phyloP scores from a whole-genome alignment of 108 stramenopile genomes.

The Seminavis robusta region DNA sequence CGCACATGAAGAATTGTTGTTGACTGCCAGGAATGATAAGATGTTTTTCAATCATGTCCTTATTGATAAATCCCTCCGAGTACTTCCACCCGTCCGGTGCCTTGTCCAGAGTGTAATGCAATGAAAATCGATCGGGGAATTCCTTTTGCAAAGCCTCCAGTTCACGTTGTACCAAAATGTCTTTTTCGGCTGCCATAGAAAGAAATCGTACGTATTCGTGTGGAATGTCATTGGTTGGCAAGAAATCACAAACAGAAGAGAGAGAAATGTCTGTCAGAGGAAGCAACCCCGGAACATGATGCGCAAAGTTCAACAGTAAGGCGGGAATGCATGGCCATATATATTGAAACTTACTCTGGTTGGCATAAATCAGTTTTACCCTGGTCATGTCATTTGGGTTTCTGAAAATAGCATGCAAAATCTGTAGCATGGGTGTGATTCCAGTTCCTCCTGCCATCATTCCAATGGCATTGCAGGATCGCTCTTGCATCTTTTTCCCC shows the following conservation, averaged over 20 bases:
- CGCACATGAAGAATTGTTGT: constrained; percentile 97
- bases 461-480: constrained; percentile 68
- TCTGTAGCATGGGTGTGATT: constrained; percentile 97
- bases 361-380: constrained; percentile 82
- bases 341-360: no score
- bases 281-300: no score
- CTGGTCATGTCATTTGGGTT: constrained; percentile 28
- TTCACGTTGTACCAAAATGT: constrained; percentile 90
- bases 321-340: no score
- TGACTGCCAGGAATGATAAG: constrained; percentile 44
- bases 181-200: no score
- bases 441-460: constrained; percentile 99
- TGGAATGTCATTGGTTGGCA: no score
- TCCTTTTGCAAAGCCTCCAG: constrained; percentile 69
- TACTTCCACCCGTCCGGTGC: constrained; percentile 64
- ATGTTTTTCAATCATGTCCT: constrained; percentile 86
- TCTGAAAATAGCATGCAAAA: constrained; percentile 66
- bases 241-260: no score
- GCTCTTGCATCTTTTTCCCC: constrained; percentile 55
- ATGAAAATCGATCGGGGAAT: constrained; percentile 70
- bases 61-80: constrained; percentile 88
- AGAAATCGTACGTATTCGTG: no score
- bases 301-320: no score
- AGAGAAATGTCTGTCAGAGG: no score
- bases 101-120: constrained; percentile 92